phyloP scores from a whole-genome alignment of 2,329 filamentous ascomycete genomes.

The Epichloe uncinata region DNA sequence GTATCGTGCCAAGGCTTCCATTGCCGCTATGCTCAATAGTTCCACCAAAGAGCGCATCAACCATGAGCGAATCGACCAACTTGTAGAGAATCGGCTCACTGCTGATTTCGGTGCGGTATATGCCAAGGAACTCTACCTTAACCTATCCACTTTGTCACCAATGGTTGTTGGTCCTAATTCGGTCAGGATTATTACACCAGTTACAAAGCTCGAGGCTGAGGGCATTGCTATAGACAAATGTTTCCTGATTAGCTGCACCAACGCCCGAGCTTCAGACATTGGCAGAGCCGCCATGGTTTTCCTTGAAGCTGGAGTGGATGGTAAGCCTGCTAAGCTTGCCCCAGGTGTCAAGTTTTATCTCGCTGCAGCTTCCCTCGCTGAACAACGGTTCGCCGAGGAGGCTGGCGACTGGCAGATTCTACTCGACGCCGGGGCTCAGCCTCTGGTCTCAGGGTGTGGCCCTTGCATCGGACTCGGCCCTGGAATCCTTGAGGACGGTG shows the following conservation, averaged over 20 bases:
- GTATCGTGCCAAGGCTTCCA: slow-evolving; percentile 65
- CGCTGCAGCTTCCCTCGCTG: slow-evolving; percentile 66
- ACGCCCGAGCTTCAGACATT: slow-evolving; percentile 61
- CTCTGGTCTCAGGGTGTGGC: slow-evolving; percentile 54
- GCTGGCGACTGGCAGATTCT: slow-evolving; percentile 76
- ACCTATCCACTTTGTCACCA: slow-evolving; percentile 72
- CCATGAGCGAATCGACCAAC: slow-evolving; percentile 58
- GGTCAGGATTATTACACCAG: slow-evolving; percentile 72
- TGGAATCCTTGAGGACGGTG: slow-evolving; percentile 70
- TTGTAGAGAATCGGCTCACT: slow-evolving; percentile 50
- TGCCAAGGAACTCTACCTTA: slow-evolving; percentile 68
- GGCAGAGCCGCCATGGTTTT: slow-evolving; percentile 51
- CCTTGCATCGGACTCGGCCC: slow-evolving; percentile 75
- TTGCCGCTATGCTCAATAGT: slow-evolving; percentile 43
- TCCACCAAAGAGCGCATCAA: slow-evolving; percentile 47
- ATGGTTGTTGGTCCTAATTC: slow-evolving; percentile 83
- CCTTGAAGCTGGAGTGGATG: slow-evolving; percentile 48
- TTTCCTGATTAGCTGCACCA: slow-evolving; percentile 85
- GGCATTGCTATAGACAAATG: slow-evolving; percentile 71
- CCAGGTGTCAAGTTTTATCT: slow-evolving; percentile 76
- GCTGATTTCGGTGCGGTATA: slow-evolving; percentile 72
- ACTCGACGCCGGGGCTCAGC: slow-evolving; percentile 42
- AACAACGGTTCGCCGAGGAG: slow-evolving; percentile 67
- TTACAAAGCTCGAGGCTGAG: slow-evolving; percentile 58
- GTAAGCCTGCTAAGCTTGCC: slow-evolving; percentile 55